Conservation (phyloP, 176 grass and related monocot genomes). For the Chrysopogon serrulatus region DNA sequence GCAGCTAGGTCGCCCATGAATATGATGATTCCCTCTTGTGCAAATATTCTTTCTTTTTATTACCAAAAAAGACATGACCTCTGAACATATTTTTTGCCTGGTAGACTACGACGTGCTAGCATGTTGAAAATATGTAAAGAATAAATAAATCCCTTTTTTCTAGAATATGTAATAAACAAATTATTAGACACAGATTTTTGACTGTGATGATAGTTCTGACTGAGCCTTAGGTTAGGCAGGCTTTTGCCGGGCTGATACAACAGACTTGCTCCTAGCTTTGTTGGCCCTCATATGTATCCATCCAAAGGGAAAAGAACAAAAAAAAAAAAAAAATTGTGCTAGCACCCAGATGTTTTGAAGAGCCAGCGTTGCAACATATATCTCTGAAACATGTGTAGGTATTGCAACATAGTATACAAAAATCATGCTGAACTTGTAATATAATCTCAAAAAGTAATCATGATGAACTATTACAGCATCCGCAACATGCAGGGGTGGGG, state of each 20-base stretch:
- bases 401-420: no score
- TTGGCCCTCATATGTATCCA: background rate
- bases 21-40: background rate
- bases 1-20: background rate
- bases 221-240: background rate
- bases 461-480: no score
- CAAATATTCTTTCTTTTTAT: background rate
- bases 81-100: background rate
- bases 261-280: background rate
- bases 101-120: background rate
- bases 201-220: background rate
- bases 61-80: background rate
- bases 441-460: no score
- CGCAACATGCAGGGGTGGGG: no score
- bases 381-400: no score
- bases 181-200: background rate
- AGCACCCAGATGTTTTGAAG: no score
- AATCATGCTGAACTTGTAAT: no score
- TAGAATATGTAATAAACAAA: background rate
- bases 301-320: no score
- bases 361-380: no score
- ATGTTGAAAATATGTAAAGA: background rate
- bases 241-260: no score
- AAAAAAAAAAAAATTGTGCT: no score
- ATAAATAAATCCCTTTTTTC: background rate